phyloP scores from a whole-genome alignment of 306 rosid genomes.

The Myrica gale region DNA sequence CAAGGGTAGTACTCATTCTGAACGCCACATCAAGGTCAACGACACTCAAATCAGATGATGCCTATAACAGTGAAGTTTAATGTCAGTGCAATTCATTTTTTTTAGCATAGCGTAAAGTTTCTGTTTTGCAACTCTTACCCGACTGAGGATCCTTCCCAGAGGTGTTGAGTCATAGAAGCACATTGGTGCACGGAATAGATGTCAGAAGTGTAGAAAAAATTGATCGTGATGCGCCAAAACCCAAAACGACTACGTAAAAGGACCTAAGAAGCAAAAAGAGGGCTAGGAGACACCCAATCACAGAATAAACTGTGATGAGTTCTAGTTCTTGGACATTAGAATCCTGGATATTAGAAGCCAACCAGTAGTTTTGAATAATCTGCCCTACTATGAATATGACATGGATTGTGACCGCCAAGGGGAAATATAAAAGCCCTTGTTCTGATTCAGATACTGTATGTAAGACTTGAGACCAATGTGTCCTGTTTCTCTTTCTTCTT shows the following conservation, averaged over 20 bases:
- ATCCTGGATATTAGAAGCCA: constrained; percentile 47
- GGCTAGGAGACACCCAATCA: constrained; percentile 25
- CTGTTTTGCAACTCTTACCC: constrained; percentile 10
- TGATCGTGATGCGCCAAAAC: constrained; percentile 40
- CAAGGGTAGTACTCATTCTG: neutral
- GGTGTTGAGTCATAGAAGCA: constrained; percentile 66
- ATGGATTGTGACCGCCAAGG: constrained; percentile 24
- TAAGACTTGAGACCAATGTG: constrained; percentile 50
- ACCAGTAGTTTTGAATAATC: constrained; percentile 45
- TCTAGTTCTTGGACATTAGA: constrained; percentile 18
- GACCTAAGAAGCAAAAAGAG: constrained; percentile 32
- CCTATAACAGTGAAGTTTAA: constrained; percentile 25
- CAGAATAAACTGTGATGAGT: constrained; percentile 36
- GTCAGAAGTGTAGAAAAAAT: constrained; percentile 41
- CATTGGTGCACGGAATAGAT: constrained; percentile 54
- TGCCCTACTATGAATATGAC: constrained; percentile 37
- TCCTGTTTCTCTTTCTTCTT: constrained; percentile 60
- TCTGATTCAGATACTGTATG: constrained; percentile 50
- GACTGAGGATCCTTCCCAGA: constrained; percentile 69
- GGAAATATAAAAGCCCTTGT: constrained; percentile 45
- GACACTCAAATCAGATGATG: constrained; percentile 49
- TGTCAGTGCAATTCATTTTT: neutral
- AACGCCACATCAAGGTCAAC: constrained; percentile 51
- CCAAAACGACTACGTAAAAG: constrained; percentile 23
- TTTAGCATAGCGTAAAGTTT: neutral